These are phyloP conservation scores for Fomitopsis serialis DNA, from an alignment of 768 basidiomycete species.

Conservation along the genomic window DNA sequence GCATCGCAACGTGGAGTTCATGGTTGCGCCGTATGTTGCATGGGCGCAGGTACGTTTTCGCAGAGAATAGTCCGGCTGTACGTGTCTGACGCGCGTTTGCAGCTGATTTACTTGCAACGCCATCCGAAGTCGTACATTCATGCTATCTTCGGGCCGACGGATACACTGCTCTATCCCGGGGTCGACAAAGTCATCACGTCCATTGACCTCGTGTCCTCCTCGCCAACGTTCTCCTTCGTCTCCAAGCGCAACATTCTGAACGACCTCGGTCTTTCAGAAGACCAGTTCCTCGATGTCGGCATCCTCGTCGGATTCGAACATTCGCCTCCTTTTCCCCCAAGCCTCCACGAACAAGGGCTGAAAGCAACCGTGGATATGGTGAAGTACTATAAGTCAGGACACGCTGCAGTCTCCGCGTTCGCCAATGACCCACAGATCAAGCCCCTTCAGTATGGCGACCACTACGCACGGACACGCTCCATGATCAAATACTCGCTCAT, in stretches of 20 bases:
- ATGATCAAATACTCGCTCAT: slow-evolving; percentile 92
- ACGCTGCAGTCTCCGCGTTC: slow-evolving; percentile 71
- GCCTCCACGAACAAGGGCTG: slow-evolving; percentile 71
- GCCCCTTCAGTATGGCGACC: slow-evolving; percentile 71
- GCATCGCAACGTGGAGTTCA: slow-evolving; percentile 92
- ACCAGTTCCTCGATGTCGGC: slow-evolving; percentile 92
- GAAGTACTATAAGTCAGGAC: slow-evolving; percentile 87
- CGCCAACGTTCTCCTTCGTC: slow-evolving; percentile 76
- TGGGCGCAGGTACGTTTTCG: slow-evolving; percentile 82
- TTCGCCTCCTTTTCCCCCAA: slow-evolving; percentile 76
- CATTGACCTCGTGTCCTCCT: slow-evolving; percentile 65
- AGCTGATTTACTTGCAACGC: slow-evolving; percentile 94
- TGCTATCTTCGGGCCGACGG: slow-evolving; percentile 87
- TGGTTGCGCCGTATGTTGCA: slow-evolving; percentile 92
- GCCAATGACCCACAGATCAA: slow-evolving; percentile 82
- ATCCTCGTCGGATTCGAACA: slow-evolving; percentile 89
- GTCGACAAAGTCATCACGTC: slow-evolving; percentile 89
- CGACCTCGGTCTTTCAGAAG: slow-evolving; percentile 64
- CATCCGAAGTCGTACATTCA: slow-evolving; percentile 94
- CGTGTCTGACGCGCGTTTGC: slow-evolving; percentile 6
- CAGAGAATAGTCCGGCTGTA: background rate
- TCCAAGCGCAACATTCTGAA: slow-evolving; percentile 73
- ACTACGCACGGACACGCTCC: slow-evolving; percentile 82
- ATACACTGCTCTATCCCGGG: slow-evolving; percentile 82
- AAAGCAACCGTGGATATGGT: slow-evolving; percentile 90